Evolutionary conservation across 805 yeast genomes (phyloP), one percentile per base, ranked within the genome.

Genomic region (Nakazawaea peltata): DNA sequence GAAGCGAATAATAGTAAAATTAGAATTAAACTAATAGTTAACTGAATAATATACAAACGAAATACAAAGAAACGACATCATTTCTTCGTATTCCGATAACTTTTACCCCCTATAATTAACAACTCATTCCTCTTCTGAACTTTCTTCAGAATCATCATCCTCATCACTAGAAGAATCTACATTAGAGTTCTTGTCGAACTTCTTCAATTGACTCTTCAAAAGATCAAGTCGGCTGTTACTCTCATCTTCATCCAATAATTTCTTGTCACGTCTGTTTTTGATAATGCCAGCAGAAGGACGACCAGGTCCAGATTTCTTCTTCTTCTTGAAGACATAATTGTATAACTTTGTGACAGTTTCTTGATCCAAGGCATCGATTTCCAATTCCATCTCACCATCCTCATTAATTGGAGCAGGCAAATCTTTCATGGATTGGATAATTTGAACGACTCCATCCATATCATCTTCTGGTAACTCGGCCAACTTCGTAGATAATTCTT

Each of bases 381-480:
- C 98, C 41, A 92, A 70, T 65, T 92, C 98, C 42, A 92, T 92
- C 63, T 92, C 97, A 39, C 90, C 97, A 48, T 86, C 90, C 48
- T 71, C 77, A 40, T 68, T 71, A 47, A 53, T 59, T 46, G 51
- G 65, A 48, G 56, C 69, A 47, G 71, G 66, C 41, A 74, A 82
- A 4, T 78, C 77, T 71, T 79, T 66, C 34, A 78, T 69, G 55
- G 83, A 92, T 51, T 81, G 81, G 45, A 92, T 86, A 43, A 92
- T 86, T 34, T 81, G 75, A 42, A 90, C 71, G 23, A 87, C 94
- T 41, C 82, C 81, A 47, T 80, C 83, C 48, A 90, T 64, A 61
- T 84, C 85, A 57, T 80, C 76, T 45, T 87, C 94, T 29, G 86
- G 73, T 33, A 71, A 54, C 40, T 76, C 77, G 34, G 80, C 77